These are phyloP conservation scores for Zymoseptoria brevis DNA, from an alignment of 2,329 filamentous ascomycete genomes.

Conservation along the genomic window DNA sequence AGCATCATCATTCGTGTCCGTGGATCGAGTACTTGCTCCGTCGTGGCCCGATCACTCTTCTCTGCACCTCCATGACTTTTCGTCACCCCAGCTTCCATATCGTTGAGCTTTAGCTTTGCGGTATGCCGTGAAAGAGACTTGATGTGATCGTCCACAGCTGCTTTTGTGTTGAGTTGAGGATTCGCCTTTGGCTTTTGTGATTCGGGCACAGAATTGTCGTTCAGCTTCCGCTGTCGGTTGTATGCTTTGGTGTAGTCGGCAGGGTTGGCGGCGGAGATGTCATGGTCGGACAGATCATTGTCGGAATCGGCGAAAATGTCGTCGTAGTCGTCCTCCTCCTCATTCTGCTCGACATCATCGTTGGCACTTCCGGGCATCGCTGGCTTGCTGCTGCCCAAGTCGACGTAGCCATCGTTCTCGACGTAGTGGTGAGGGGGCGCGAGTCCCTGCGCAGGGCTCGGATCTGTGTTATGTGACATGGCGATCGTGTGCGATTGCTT, in stretches of 20 bases:
- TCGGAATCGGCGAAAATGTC: slow-evolving; percentile 45
- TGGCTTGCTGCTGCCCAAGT: slow-evolving; percentile 10
- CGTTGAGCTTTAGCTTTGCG: slow-evolving; percentile 72
- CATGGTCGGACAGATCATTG: slow-evolving; percentile 56
- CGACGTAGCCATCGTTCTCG: slow-evolving; percentile 28
- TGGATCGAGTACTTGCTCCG: slow-evolving; percentile 88
- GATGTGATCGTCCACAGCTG: slow-evolving; percentile 80
- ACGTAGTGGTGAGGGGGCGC: slow-evolving; percentile 24
- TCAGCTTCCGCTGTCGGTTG: slow-evolving; percentile 70
- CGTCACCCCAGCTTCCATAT: slow-evolving; percentile 45
- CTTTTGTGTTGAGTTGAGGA: slow-evolving; percentile 68
- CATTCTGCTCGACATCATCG: slow-evolving; percentile 10
- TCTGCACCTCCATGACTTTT: slow-evolving; percentile 47
- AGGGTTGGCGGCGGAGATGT: slow-evolving; percentile 49
- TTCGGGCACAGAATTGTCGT: slow-evolving; percentile 43
- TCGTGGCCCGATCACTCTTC: slow-evolving; percentile 83
- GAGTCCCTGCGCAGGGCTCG: background rate
- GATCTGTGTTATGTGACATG: background rate
- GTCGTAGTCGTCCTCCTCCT: slow-evolving; percentile 38
- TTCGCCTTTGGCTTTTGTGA: slow-evolving; percentile 62
- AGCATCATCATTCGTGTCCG: slow-evolving; percentile 90
- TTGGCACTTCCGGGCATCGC: slow-evolving; percentile 23
- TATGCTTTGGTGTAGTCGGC: slow-evolving; percentile 76
- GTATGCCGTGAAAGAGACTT: slow-evolving; percentile 78
- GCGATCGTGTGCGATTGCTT: background rate